Base-by-base conservation (phyloP, 2,329 filamentous ascomycete species). In the Pseudopithomyces maydicus region DNA sequence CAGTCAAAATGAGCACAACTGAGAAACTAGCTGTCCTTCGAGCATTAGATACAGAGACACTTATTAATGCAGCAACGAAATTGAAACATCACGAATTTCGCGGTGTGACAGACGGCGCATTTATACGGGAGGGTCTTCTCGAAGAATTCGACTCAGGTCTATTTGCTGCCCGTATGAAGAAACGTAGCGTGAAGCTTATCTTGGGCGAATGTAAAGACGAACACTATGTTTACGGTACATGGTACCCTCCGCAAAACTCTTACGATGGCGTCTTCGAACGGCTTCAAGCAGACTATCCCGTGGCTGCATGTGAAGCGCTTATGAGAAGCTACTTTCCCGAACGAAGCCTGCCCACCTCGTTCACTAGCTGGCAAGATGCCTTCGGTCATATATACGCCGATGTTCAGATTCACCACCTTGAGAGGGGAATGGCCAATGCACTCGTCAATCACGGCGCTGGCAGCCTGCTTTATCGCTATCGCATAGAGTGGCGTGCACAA, bases 371-470 rank as follows among this genome's bases (percentile, higher is more conserved):
- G 84, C 61, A 68, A 46, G 79, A 84, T 23, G 79, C 80, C 0
- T 86, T 85, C 65, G 84, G 83, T 0, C 74, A 74, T 14, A 74
- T 86, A 6, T 86, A 86, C 59, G 83, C 84, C 2, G 81, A 85
- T 52, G 80, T 85, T 58, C 84, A 86, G 64, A 80, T 86, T 8
- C 79, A 86, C 62, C 72, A 74, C 17, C 78, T 84, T 15, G 77
- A 84, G 66, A 79, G 83, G 6, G 84, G 84, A 0, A 79, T 85
- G 54, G 73, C 80, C 5, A 69, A 79, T 35, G 76, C 77, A 0
- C 72, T 86, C 1, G 75, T 75, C 0, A 64, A 69, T 15, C 75
- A 74, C 2, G 80, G 79, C 0, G 77, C 79, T 0, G 80, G 77
- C 4, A 69, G 76, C 47, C 72, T 84, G 6, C 60, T 86, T 0